Percentiles rank a stretch among this genome's conserved stretches.
Conservation (phyloP, 2,329 filamentous ascomycete genomes). For the Phaeosphaeria sp. region DNA sequence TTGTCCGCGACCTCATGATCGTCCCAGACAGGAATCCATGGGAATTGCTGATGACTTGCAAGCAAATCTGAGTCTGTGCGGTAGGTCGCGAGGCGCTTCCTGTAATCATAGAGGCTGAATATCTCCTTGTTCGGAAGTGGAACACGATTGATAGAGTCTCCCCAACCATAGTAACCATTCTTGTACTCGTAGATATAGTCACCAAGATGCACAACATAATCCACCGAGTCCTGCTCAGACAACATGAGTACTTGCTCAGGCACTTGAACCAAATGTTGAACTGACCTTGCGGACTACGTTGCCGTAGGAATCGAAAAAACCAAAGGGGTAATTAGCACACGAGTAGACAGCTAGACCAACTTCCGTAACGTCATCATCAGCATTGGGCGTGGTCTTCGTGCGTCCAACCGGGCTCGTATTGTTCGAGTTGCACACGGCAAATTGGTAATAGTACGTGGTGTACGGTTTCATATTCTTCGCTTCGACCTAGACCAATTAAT, state of each 20-base stretch:
- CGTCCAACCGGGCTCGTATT: slow-evolving; percentile 68
- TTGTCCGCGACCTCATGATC: slow-evolving; percentile 52
- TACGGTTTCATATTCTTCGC: slow-evolving; percentile 67
- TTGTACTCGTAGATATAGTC: slow-evolving; percentile 54
- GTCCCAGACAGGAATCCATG: slow-evolving; percentile 54
- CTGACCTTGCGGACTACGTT: slow-evolving; percentile 41
- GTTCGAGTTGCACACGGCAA: slow-evolving; percentile 69
- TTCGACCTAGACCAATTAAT: slow-evolving; percentile 60
- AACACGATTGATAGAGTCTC: slow-evolving; percentile 39
- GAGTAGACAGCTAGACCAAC: slow-evolving; percentile 73
- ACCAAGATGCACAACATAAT: slow-evolving; percentile 51
- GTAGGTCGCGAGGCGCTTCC: slow-evolving; percentile 50
- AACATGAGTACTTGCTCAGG: neutral
- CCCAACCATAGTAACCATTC: slow-evolving; percentile 47
- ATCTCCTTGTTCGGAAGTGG: slow-evolving; percentile 47
- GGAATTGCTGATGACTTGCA: slow-evolving; percentile 48
- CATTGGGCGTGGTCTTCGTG: slow-evolving; percentile 71
- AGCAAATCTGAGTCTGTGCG: slow-evolving; percentile 50
- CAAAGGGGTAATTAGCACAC: slow-evolving; percentile 63
- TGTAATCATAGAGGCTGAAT: slow-evolving; percentile 53
- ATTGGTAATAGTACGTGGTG: slow-evolving; percentile 74
- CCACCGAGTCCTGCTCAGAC: slow-evolving; percentile 46
- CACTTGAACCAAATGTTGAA: neutral
- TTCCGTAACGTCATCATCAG: slow-evolving; percentile 62
- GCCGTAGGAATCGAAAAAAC: slow-evolving; percentile 59